phyloP scores from a whole-genome alignment of 768 basidiomycete genomes.

The Phallus indusiatus region DNA sequence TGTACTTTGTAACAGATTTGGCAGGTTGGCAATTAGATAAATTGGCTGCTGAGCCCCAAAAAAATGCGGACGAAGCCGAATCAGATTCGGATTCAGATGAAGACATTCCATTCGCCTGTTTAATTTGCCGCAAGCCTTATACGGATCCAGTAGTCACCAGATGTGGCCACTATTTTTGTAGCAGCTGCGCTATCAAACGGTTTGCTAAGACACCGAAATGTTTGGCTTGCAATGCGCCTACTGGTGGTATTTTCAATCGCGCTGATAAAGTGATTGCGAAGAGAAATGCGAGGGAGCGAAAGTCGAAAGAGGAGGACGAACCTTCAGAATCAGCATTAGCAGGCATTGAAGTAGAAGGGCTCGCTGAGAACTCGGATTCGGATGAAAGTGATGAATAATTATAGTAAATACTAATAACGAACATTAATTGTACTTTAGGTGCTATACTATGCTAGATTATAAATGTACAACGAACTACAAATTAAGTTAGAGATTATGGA shows the following conservation, averaged over 20 bases:
- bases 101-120: slow-evolving; percentile 96
- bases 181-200: slow-evolving; percentile 89
- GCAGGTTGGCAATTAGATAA: slow-evolving; percentile 98
- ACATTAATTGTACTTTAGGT: background rate
- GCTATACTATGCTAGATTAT: background rate
- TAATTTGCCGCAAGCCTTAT: slow-evolving; percentile 91
- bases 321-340: slow-evolving; percentile 20
- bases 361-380: slow-evolving; percentile 25
- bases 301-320: slow-evolving; percentile 36
- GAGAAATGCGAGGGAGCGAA: slow-evolving; percentile 51
- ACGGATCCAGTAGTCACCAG: slow-evolving; percentile 93
- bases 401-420: background rate
- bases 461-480: background rate
- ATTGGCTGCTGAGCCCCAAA: slow-evolving; percentile 67
- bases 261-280: slow-evolving; percentile 90
- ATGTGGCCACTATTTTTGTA: slow-evolving; percentile 96
- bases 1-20: slow-evolving; percentile 48
- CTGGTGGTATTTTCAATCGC: slow-evolving; percentile 93
- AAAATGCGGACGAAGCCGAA: slow-evolving; percentile 45
- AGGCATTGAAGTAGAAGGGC: slow-evolving; percentile 20
- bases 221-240: slow-evolving; percentile 85
- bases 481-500: background rate
- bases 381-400: slow-evolving; percentile 14
- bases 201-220: slow-evolving; percentile 94
- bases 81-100: slow-evolving; percentile 50